A percentile compares a stretch with the other conserved stretches of the same genome.
Evolutionary conservation across 768 basidiomycete genomes (phyloP).

Genomic region (Kockovaella imperatae): DNA sequence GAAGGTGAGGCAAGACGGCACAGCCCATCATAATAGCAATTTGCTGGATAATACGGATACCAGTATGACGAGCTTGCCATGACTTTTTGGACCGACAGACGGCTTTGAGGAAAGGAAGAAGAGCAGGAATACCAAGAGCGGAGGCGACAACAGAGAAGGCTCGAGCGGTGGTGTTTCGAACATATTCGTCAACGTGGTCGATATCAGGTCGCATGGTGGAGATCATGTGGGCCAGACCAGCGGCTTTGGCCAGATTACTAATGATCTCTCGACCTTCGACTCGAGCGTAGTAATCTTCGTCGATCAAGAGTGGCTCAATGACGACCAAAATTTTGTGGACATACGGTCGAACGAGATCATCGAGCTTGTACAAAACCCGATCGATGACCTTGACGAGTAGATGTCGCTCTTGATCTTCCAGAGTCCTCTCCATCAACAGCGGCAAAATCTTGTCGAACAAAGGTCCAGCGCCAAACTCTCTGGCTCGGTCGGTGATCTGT

Average conservation of each 20-base stretch:
- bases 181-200: slow-evolving; percentile 98
- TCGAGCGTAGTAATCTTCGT: slow-evolving; percentile 74
- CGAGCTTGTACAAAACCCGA: slow-evolving; percentile 95
- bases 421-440: slow-evolving; percentile 71
- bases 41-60: slow-evolving; percentile 98
- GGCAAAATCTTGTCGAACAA: slow-evolving; percentile 98
- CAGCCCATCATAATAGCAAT: slow-evolving; percentile 99
- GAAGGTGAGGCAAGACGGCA: slow-evolving; percentile 90
- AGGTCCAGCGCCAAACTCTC: slow-evolving; percentile 95
- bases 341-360: slow-evolving; percentile 96
- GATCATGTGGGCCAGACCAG: slow-evolving; percentile 99
- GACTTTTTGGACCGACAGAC: slow-evolving; percentile 99
- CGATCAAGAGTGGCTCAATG: slow-evolving; percentile 96
- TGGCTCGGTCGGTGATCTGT: slow-evolving; percentile 97
- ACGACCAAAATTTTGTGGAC: slow-evolving; percentile 99
- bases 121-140: slow-evolving; percentile 91
- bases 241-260: slow-evolving; percentile 95
- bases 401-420: slow-evolving; percentile 98
- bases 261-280: slow-evolving; percentile 99
- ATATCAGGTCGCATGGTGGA: slow-evolving; percentile 99
- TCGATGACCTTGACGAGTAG: slow-evolving; percentile 98
- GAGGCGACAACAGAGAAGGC: slow-evolving; percentile 99
- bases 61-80: slow-evolving; percentile 98
- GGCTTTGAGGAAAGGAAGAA: slow-evolving; percentile 95
- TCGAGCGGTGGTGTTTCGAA: slow-evolving; percentile 96